These are phyloP conservation scores for Monosiga brevicollis DNA, from an alignment of 78 protist species.

Conservation along the genomic window DNA sequence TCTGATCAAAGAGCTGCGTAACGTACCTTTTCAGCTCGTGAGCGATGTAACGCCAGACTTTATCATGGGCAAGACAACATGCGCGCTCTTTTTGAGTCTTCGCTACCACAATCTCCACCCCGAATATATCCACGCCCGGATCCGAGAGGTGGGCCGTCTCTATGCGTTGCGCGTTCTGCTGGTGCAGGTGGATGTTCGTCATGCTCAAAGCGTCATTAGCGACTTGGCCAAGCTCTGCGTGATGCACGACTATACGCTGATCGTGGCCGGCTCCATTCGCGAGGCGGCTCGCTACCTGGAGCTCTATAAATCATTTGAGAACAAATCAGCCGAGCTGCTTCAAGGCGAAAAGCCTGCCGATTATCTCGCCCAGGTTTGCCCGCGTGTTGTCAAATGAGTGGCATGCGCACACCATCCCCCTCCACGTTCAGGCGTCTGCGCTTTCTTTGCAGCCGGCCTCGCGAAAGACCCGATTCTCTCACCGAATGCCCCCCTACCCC, in stretches of 20 bases:
- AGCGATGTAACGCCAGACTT: neutral
- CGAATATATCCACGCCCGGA: neutral
- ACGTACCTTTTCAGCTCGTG: neutral
- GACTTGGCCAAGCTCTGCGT: neutral
- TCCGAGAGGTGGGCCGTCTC: neutral
- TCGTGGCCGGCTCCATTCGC: neutral
- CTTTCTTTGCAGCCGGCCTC: too few relatives aligned
- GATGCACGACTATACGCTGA: neutral
- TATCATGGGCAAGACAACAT: neutral
- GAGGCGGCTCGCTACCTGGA: constrained; percentile 40
- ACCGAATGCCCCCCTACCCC: too few relatives aligned
- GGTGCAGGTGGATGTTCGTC: neutral
- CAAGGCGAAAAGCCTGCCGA: neutral
- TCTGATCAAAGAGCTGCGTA: neutral
- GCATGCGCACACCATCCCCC: too few relatives aligned
- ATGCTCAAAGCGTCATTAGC: neutral
- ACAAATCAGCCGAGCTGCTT: constrained; percentile 21
- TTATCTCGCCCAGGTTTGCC: constrained; percentile 1
- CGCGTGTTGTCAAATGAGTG: too few relatives aligned
- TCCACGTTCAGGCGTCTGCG: too few relatives aligned
- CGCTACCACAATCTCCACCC: constrained; percentile 28
- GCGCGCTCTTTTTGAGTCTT: constrained; percentile 10
- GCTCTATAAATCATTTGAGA: constrained; percentile 23
- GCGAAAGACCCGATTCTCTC: too few relatives aligned
- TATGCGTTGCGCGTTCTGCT: neutral